Base-by-base conservation (phyloP, 129 eudicot species). In the Saposhnikovia divaricata region DNA sequence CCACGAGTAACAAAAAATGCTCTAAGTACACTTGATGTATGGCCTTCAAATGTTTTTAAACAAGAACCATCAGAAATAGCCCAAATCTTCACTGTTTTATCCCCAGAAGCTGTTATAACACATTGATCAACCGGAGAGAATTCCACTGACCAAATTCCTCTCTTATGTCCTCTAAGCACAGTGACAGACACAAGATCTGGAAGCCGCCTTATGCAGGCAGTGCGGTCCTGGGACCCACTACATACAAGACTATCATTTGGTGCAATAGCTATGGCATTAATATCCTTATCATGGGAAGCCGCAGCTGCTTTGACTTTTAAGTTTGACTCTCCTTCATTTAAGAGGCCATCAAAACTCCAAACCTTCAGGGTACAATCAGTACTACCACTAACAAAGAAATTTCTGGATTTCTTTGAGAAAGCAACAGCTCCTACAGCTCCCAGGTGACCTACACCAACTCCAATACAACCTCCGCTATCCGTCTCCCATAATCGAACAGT, bases 71-170 rank as follows among this genome's bases (percentile, higher is more conserved):
- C 99, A 83, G 96, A 85, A 47, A 94, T 90, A 42, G 93, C 88
- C 99, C 99, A 95, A 69, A 95, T 85, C 80, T 89, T 95, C 65
- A 95, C 79, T 2, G 99, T 92, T 72, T 95, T 95, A 83, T 95
- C 99, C 63, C 94, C 99, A 69, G 97, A 95, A 14, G 94, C 97
- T 28, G 99, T 95, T 79, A 95, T 83, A 65, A 95, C 97, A 83
- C 97, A 90, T 76, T 87, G 96, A 82, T 95, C 99, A 78, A 95
- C 97, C 1, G 96, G 96, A 37, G 99, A 95, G 82, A 92, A 95
- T 81, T 95, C 99, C 72, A 95, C 99, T 14, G 96, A 95, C 97
- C 97, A 95, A 44, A 95, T 90, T 63, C 97, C 99, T 78, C 99
- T 86, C 82, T 95, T 95, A 86, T 95, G 99, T 42, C 97, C 99